These are phyloP conservation scores for Oryza longistaminata DNA, from an alignment of 176 grass and related monocot genomes.

Conservation along the genomic window DNA sequence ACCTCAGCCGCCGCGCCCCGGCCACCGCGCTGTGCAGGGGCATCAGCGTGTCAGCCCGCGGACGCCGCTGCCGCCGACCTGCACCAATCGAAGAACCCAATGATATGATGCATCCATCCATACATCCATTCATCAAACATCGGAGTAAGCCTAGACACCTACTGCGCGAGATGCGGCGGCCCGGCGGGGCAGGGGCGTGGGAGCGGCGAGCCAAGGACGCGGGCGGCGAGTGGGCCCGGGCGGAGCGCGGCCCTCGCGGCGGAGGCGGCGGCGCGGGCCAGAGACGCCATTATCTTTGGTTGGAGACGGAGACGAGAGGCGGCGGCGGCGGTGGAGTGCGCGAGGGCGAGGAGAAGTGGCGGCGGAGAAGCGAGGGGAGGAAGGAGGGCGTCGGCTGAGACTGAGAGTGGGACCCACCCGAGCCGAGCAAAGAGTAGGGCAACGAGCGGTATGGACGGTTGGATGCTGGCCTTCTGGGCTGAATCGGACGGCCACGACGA, in stretches of 20 bases:
- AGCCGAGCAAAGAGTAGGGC: neutral
- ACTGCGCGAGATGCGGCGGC: no score
- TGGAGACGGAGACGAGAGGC: neutral
- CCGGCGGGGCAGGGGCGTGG: no score
- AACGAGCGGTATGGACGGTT: neutral
- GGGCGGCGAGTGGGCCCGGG: constrained; percentile 1
- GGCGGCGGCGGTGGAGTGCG: neutral
- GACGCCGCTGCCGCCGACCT: no score
- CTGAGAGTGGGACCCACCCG: neutral
- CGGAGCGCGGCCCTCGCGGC: constrained; percentile 22
- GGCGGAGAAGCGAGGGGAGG: neutral
- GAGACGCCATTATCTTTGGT: constrained; percentile 29
- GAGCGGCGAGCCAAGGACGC: no score
- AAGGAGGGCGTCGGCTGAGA: neutral
- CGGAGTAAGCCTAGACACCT: no score
- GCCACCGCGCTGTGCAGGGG: constrained; percentile 61
- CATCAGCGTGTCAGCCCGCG: neutral
- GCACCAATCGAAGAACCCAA: no score
- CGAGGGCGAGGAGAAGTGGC: neutral
- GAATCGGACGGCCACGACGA: neutral
- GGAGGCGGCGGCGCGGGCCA: constrained; percentile 33
- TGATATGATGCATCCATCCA: no score
- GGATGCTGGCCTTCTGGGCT: neutral
- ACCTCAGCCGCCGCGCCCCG: no score
- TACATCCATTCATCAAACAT: no score